Conservation (phyloP, 805 yeast genomes). For the Hanseniaspora hatyaiensis region DNA sequence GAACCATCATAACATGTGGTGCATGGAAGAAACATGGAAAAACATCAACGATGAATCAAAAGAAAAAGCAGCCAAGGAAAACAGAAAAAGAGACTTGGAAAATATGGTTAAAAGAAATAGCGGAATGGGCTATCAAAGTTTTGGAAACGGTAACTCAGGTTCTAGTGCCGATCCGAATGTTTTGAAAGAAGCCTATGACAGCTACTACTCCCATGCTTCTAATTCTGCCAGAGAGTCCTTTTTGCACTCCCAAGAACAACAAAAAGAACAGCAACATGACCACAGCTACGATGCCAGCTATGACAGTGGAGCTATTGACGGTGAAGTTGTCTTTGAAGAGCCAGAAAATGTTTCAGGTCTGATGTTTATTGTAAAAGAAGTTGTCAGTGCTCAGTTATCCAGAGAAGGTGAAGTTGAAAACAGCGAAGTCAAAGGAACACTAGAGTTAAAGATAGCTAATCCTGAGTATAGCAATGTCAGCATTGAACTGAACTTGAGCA, state of each 20-base stretch:
- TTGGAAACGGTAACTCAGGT: conserved; percentile 25
- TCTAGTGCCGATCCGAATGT: conserved; percentile 26
- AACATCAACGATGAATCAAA: conserved; percentile 94
- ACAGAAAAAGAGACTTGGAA: conserved; percentile 88
- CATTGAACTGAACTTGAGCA: conserved; percentile 39
- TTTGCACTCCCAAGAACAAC: conserved; percentile 21
- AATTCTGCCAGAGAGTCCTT: conserved; percentile 32
- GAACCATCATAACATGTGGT: conserved; percentile 91
- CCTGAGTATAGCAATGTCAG: conserved; percentile 56
- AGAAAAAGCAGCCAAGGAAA: conserved; percentile 93
- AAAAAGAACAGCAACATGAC: conserved; percentile 17
- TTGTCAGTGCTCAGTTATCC: conserved; percentile 59
- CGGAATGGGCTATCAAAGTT: conserved; percentile 25
- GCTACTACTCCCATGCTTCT: conserved; percentile 30
- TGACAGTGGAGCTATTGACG: conserved; percentile 14
- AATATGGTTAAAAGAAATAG: conserved; percentile 61
- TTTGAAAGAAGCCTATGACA: conserved; percentile 31
- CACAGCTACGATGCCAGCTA: conserved; percentile 2
- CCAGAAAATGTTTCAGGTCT: conserved; percentile 57
- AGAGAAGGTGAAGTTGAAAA: conserved; percentile 68
- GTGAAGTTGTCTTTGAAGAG: conserved; percentile 16
- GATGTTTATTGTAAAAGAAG: conserved; percentile 64
- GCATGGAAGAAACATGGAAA: conserved; percentile 96
- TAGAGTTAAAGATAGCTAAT: conserved; percentile 76
- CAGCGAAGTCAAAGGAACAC: conserved; percentile 79